Evolutionary conservation across 495 filamentous ascomycete genomes (phyloP), one percentile per base, ranked within the genome.

Genomic region (Aspergillus sparsus): DNA sequence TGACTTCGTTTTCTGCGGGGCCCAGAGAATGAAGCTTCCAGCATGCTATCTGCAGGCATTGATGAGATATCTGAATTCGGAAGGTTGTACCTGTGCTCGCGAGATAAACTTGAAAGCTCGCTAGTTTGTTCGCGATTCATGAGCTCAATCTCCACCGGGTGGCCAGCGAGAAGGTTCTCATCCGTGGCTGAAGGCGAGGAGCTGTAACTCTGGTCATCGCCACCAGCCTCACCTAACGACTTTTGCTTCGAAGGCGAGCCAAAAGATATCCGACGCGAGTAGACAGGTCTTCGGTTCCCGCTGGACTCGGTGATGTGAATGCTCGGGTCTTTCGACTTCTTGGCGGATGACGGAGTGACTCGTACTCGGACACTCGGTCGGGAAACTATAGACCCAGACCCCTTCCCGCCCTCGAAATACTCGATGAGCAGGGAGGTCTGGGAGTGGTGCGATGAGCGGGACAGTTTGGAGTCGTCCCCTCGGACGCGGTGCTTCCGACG

Each of bases 391-490:
- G 51, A 77, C 69, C 84, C 80, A 35, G 76, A 68, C 55, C 78
- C 77, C 72, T 94, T 96, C 53, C 90, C 88, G 64, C 86, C 91
- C 74, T 97, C 93, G 69, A 97, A 99, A 73, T 97, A 97, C 74
- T 99, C 94, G 69, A 99, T 99, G 69, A 99, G 80, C 52, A 99
- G 83, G 51, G 91, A 96, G 42, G 94, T 96, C 72, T 95, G 92
- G 49, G 90, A 94, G 55, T 85, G 80, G 39, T 83, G 77, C 21
- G 79, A 70, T 56, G 81, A 74, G 57, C 66, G 74, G 62, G 81
- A 77, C 64, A 79, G 71, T 59, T 79, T 81, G 63, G 80, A 78
- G 55, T 77, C 75, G 50, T 82, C 82, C 66, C 81, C 84, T 52
- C 77, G 75, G 62, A 74, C 75, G 47, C 77, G 68, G 59, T 80